A percentile compares a stretch with the other conserved stretches of the same genome.
Evolutionary conservation across 2,329 filamentous ascomycete genomes (phyloP).

Genomic region (Cadophora gregata): DNA sequence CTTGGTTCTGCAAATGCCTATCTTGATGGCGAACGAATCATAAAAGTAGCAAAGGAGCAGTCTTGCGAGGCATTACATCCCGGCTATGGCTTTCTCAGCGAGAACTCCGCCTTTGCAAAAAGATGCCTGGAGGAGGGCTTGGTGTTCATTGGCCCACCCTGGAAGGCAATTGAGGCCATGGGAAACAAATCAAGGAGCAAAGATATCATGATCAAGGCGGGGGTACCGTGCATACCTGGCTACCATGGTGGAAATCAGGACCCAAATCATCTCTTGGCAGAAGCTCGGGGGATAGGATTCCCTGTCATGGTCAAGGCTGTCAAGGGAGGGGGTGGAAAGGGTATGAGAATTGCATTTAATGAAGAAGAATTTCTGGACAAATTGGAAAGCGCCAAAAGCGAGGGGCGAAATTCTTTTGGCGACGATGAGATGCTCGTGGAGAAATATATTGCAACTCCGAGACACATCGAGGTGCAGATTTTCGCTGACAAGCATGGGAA

Average conservation of each 20-base stretch:
- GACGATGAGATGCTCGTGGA: slow-evolving; percentile 87
- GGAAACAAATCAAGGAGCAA: slow-evolving; percentile 93
- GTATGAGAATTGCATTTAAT: slow-evolving; percentile 75
- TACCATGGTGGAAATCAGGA: slow-evolving; percentile 91
- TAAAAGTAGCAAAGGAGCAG: slow-evolving; percentile 82
- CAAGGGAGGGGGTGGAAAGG: slow-evolving; percentile 82
- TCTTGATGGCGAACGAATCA: slow-evolving; percentile 91
- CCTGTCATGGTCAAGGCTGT: slow-evolving; percentile 82
- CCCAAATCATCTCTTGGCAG: slow-evolving; percentile 61
- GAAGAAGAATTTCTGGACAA: slow-evolving; percentile 73
- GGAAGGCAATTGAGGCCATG: slow-evolving; percentile 84
- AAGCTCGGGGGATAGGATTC: slow-evolving; percentile 74
- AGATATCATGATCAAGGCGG: slow-evolving; percentile 95
- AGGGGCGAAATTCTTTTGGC: slow-evolving; percentile 81
- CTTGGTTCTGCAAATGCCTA: slow-evolving; percentile 86
- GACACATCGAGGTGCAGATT: slow-evolving; percentile 90
- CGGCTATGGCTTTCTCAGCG: slow-evolving; percentile 93
- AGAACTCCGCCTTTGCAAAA: slow-evolving; percentile 89
- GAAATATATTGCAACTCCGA: slow-evolving; percentile 77
- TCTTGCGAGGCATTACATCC: slow-evolving; percentile 93
- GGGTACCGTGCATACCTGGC: slow-evolving; percentile 93
- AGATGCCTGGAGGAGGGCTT: slow-evolving; percentile 89
- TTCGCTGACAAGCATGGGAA: slow-evolving; percentile 83
- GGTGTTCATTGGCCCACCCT: slow-evolving; percentile 91
- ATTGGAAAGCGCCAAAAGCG: slow-evolving; percentile 73